A percentile compares a stretch with the other conserved stretches of the same genome.
phyloP scores from a whole-genome alignment of 306 rosid species.

The Cicer yamashitae region DNA sequence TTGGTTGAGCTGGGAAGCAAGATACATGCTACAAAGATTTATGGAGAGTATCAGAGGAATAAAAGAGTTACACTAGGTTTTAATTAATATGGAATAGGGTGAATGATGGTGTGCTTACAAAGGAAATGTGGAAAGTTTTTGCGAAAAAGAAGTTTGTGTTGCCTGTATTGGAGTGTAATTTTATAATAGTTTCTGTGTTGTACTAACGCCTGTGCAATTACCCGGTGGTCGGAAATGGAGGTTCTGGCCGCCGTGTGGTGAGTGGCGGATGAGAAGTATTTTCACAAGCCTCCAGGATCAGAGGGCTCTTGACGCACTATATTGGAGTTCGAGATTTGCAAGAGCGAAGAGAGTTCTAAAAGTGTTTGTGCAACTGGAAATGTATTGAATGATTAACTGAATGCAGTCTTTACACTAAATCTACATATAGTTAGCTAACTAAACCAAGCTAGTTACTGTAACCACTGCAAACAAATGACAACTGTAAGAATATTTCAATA shows the following conservation, averaged over 20 bases:
- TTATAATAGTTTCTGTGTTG: not conserved
- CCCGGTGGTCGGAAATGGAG: not conserved
- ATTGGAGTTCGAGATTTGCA: not conserved
- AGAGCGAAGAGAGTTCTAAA: not conserved
- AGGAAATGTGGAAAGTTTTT: constrained; percentile 1
- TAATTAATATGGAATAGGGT: not conserved
- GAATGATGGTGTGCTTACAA: not conserved
- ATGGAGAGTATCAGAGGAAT: not conserved
- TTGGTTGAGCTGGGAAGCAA: constrained; percentile 17
- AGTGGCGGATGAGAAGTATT: not conserved
- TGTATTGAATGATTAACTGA: not conserved
- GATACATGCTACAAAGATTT: not conserved
- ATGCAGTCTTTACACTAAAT: not conserved
- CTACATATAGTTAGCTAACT: not conserved
- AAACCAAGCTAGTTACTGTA: not conserved
- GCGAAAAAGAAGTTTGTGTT: constrained; percentile 15
- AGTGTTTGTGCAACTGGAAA: not conserved
- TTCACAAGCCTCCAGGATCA: constrained; percentile 4
- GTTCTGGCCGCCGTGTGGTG: not conserved
- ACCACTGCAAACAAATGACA: not conserved
- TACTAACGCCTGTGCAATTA: not conserved
- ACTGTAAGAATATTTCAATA: too few species aligned
- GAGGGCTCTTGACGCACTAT: not conserved
- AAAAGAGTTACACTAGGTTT: not conserved
- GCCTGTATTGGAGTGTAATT: not conserved